These are phyloP conservation scores for Streptanthus diversifolius DNA, from an alignment of 345 rosid genomes.

Conservation along the genomic window DNA sequence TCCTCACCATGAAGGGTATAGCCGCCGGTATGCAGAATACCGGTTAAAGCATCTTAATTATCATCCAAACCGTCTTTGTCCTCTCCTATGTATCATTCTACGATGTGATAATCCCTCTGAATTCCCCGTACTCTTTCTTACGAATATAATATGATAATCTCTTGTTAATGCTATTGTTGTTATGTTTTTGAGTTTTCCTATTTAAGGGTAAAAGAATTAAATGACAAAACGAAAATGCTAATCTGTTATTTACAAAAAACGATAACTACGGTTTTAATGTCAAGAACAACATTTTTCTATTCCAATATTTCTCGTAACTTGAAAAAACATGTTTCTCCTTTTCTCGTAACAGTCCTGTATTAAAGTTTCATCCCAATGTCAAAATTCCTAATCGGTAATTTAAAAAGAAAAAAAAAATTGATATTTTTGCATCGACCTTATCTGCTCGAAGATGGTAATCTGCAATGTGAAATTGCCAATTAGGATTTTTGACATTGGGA, in stretches of 20 bases:
- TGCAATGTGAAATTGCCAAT: neutral
- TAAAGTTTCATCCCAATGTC: neutral
- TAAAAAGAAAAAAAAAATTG: too few species aligned
- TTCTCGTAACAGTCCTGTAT: too few species aligned
- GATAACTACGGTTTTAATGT: neutral
- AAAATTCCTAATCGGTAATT: neutral
- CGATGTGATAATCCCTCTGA: conserved; percentile 26
- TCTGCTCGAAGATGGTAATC: neutral
- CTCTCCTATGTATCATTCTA: neutral
- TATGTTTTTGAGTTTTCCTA: neutral
- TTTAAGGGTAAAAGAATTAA: neutral
- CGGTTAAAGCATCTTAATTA: conserved; percentile 42
- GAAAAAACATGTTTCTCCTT: too few species aligned
- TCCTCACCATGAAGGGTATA: conserved; percentile 97
- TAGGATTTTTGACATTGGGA: neutral
- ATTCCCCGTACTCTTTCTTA: neutral
- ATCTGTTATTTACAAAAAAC: neutral
- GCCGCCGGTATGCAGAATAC: conserved; percentile 98
- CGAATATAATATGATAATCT: conserved; percentile 8
- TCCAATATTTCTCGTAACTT: too few species aligned
- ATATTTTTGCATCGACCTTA: neutral
- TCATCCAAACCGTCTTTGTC: neutral
- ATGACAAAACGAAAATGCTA: too few species aligned
- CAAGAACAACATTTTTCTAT: neutral
- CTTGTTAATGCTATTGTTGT: neutral